Evolutionary conservation across 768 basidiomycete genomes (phyloP).

Genomic region (Cystobasidium tubakii): DNA sequence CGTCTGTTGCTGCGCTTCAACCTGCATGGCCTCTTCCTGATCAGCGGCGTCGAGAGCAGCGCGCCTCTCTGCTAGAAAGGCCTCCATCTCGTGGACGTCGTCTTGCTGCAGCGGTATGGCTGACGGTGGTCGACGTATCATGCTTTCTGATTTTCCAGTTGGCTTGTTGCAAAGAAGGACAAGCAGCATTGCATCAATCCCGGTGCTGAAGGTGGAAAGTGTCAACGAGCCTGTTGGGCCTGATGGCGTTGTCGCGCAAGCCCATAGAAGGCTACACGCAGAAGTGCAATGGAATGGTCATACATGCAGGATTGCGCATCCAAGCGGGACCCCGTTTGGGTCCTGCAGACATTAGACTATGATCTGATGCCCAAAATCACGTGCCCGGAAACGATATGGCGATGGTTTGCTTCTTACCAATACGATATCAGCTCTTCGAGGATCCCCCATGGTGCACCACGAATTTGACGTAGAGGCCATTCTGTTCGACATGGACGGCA

Average conservation of each 20-base stretch:
- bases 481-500: constrained; percentile 36
- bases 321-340: too few species aligned
- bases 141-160: neutral
- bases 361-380: too few species aligned
- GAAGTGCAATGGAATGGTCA: too few species aligned
- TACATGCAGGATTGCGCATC: too few species aligned
- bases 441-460: neutral
- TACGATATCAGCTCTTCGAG: too few species aligned
- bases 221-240: too few species aligned
- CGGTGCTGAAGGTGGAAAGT: too few species aligned
- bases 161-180: neutral
- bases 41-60: constrained; percentile 2
- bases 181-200: too few species aligned
- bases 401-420: neutral
- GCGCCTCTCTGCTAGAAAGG: constrained; percentile 13
- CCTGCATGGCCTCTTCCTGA: neutral
- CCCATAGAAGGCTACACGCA: too few species aligned
- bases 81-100: constrained; percentile 23
- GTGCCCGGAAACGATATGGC: too few species aligned
- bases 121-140: constrained; percentile 25
- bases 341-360: too few species aligned
- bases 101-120: constrained; percentile 19
- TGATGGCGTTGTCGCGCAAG: too few species aligned
- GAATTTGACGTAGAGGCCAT: constrained; percentile 4
- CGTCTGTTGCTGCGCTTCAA: neutral